A percentile compares a stretch with the other conserved stretches of the same genome.
Evolutionary conservation across 2,329 filamentous ascomycete genomes (phyloP).

Genomic region (Penicillium sp.): DNA sequence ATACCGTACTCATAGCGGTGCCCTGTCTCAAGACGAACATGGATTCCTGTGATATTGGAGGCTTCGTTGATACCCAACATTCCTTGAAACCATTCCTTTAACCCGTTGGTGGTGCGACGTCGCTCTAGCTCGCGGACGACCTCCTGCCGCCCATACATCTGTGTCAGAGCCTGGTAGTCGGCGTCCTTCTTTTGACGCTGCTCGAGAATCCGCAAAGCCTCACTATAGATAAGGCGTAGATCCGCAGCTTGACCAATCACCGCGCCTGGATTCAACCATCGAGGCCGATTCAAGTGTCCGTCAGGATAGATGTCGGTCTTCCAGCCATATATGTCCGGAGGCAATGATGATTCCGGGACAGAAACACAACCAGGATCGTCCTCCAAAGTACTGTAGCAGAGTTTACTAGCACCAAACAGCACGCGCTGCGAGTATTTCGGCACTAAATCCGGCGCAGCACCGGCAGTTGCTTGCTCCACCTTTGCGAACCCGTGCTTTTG

Average conservation of each 20-base stretch:
- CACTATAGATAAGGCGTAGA: slow-evolving; percentile 48
- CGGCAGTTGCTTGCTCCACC: slow-evolving; percentile 21
- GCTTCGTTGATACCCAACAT: slow-evolving; percentile 40
- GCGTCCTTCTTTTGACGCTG: slow-evolving; percentile 31
- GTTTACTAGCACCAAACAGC: slow-evolving; percentile 58
- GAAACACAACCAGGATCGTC: slow-evolving; percentile 54
- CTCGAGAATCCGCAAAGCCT: slow-evolving; percentile 42
- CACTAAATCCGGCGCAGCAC: slow-evolving; percentile 22
- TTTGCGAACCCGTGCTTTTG: slow-evolving; percentile 49
- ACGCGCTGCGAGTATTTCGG: slow-evolving; percentile 55
- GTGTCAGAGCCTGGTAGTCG: slow-evolving; percentile 52
- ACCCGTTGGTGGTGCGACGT: slow-evolving; percentile 32
- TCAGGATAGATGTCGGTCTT: slow-evolving; percentile 43
- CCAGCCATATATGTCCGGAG: slow-evolving; percentile 50
- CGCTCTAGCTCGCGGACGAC: slow-evolving; percentile 48
- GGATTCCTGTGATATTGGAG: slow-evolving; percentile 37
- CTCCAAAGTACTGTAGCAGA: slow-evolving; percentile 47
- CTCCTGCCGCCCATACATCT: slow-evolving; percentile 57
- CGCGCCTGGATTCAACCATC: slow-evolving; percentile 51
- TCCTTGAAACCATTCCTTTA: slow-evolving; percentile 41
- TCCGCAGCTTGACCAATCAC: slow-evolving; percentile 55
- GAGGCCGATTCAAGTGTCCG: slow-evolving; percentile 44
- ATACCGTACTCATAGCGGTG: slow-evolving; percentile 53
- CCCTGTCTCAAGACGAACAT: slow-evolving; percentile 35
- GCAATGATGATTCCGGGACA: slow-evolving; percentile 54